These are phyloP conservation scores for Xylariaceae sp. DNA, from an alignment of 2,329 filamentous ascomycete genomes.

Conservation along the genomic window DNA sequence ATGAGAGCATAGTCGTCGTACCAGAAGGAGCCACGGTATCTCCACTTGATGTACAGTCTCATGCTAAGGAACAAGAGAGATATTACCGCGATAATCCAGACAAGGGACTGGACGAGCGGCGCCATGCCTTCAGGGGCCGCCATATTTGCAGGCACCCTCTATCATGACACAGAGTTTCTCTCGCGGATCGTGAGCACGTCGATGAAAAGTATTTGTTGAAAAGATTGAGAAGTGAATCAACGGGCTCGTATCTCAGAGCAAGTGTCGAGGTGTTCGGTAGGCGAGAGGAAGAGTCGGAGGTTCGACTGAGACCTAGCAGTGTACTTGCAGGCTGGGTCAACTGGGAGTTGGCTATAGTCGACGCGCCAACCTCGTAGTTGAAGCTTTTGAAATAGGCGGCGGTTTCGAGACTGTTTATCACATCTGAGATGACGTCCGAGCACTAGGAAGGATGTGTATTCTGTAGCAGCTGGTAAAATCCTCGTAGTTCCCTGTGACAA, in stretches of 20 bases:
- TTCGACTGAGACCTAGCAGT: neutral
- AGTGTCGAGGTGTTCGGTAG: neutral
- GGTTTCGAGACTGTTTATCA: too few species aligned
- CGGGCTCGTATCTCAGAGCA: neutral
- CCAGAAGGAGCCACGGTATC: conserved; percentile 20
- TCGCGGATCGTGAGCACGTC: neutral
- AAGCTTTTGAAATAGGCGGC: too few species aligned
- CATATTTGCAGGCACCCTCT: conserved; percentile 6
- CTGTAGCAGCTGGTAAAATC: conserved; percentile 3
- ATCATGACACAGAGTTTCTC: neutral
- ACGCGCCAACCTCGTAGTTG: neutral
- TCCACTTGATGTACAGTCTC: conserved; percentile 26
- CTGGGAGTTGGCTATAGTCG: neutral
- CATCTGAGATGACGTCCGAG: too few species aligned
- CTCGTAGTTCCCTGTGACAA: conserved; percentile 14
- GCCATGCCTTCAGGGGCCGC: conserved; percentile 13
- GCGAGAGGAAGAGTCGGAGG: neutral
- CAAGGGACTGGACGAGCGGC: conserved; percentile 12
- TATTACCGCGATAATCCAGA: conserved; percentile 20
- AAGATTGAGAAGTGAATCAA: too few species aligned
- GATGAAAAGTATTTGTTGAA: neutral
- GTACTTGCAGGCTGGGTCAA: neutral
- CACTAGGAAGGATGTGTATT: too few species aligned
- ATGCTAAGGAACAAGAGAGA: conserved; percentile 5
- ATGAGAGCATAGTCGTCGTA: conserved; percentile 25